Conservation (phyloP, 2,329 filamentous ascomycete genomes). For the Didymella lethalis region DNA sequence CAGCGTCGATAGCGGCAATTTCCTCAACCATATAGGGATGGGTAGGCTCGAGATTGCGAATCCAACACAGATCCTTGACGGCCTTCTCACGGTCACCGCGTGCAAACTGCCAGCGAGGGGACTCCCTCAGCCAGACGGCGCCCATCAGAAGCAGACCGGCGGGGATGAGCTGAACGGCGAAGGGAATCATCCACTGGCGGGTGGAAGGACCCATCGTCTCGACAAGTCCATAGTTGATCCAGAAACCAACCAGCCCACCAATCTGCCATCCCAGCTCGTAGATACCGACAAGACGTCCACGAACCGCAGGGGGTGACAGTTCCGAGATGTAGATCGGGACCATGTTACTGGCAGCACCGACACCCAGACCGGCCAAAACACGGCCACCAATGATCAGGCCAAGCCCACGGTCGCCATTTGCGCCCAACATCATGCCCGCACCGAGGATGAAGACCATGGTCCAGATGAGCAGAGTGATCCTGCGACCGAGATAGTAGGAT, state of each 20-base stretch:
- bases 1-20: conserved; percentile 72
- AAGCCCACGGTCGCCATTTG: conserved; percentile 52
- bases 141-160: conserved; percentile 64
- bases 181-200: conserved; percentile 59
- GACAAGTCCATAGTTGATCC: conserved; percentile 55
- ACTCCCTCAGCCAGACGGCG: conserved; percentile 55
- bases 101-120: conserved; percentile 55
- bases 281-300: conserved; percentile 64
- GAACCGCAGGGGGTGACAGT: conserved; percentile 64
- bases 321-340: conserved; percentile 67
- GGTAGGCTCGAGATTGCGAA: conserved; percentile 64
- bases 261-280: conserved; percentile 60
- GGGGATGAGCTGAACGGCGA: conserved; percentile 72
- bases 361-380: conserved; percentile 64
- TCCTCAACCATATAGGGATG: conserved; percentile 78
- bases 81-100: conserved; percentile 54
- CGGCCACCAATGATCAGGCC: conserved; percentile 65
- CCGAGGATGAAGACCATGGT: conserved; percentile 71
- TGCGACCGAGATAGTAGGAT: conserved; percentile 72
- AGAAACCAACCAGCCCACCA: conserved; percentile 42
- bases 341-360: conserved; percentile 64
- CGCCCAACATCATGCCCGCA: conserved; percentile 72
- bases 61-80: conserved; percentile 64
- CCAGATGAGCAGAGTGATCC: conserved; percentile 68
- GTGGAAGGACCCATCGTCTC: conserved; percentile 55